phyloP scores from a whole-genome alignment of 192 early-diverging fungal species.

The Coemansia sp. region DNA sequence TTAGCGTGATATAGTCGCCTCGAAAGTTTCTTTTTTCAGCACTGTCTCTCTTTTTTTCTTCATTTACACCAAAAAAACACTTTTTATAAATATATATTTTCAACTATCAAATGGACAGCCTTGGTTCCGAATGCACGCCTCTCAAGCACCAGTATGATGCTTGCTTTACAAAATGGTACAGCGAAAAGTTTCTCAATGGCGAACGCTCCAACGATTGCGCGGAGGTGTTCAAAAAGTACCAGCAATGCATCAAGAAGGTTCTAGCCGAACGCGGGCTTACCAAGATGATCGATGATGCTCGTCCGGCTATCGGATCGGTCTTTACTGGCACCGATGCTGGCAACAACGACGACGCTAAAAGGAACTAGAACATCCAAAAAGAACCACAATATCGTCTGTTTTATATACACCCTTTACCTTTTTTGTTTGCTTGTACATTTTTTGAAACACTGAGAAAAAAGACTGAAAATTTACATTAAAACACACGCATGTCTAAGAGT shows the following conservation, averaged over 20 bases:
- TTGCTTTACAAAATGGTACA: conserved; percentile 97
- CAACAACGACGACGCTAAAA: conserved; percentile 4
- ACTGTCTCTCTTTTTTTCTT: not conserved
- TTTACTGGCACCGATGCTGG: conserved; percentile 11
- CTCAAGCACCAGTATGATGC: conserved; percentile 85
- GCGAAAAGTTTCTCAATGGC: conserved; percentile 91
- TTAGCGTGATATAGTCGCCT: too few species aligned
- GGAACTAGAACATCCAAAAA: not conserved
- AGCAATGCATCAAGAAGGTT: conserved; percentile 74
- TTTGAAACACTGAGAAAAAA: not conserved
- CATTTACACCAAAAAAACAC: not conserved
- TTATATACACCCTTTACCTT: too few species aligned
- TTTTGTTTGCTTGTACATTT: not conserved
- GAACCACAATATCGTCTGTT: too few species aligned
- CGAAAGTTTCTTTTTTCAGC: not conserved
- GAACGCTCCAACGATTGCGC: conserved; percentile 78
- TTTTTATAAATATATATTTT: too few species aligned
- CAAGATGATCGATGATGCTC: conserved; percentile 79
- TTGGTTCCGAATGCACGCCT: conserved; percentile 71
- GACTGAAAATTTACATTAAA: not conserved
- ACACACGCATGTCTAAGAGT: not conserved
- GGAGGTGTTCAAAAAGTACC: conserved; percentile 81
- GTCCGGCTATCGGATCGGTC: conserved; percentile 66
- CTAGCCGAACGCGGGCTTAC: conserved; percentile 85
- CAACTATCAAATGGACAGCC: conserved; percentile 38